Evolutionary conservation across 345 rosid species (phyloP), one percentile per base, ranked within the genome.

Genomic region (Turritis glabra): DNA sequence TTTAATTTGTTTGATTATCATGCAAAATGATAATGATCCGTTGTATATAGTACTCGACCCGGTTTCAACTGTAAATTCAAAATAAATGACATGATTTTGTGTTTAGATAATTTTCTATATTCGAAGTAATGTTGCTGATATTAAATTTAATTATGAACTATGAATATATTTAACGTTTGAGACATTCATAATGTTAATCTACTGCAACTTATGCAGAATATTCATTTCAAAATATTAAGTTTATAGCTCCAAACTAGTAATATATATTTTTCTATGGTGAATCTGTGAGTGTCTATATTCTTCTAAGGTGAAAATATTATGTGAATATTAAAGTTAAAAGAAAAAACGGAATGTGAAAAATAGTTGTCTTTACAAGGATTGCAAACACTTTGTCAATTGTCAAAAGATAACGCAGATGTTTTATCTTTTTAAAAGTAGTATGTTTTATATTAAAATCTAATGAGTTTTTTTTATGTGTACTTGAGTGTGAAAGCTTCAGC

Each of bases 321-420:
- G 72, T 44, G 54, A 64, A 55, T 46, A 29, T 41, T 64, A 7
- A 43, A 35, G 21, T 21, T 8, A 22, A 32, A 54, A 40, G 21
- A 21, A 2, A 46, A 47, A 9, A 46, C 1, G 17, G 14, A 22
- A 33, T 15, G 21, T 30, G 26, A n/a, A 46, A 73, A 33, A 23
- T 0, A 37, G 25, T 50, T 75, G 46, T 75, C 73, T 67, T 21
- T 67, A 35, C 8, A 50, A 67, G 59, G 67, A 66, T 26, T 3
- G 21, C 52, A 74, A 38, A 59, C 5, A 58, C 62, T 48, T 67
- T 54, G 17, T 67, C 66, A 44, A 74, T 29, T 75, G 74, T 75
- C 79, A 75, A 75, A 75, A 75, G 79, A 67, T 25, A 75, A 67
- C 74, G 74, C 63, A 67, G n/a, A 73, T 58, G 46, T 48, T 75